These are phyloP conservation scores for Lepidopterella palustris DNA, from an alignment of 495 filamentous ascomycete genomes.

Conservation along the genomic window DNA sequence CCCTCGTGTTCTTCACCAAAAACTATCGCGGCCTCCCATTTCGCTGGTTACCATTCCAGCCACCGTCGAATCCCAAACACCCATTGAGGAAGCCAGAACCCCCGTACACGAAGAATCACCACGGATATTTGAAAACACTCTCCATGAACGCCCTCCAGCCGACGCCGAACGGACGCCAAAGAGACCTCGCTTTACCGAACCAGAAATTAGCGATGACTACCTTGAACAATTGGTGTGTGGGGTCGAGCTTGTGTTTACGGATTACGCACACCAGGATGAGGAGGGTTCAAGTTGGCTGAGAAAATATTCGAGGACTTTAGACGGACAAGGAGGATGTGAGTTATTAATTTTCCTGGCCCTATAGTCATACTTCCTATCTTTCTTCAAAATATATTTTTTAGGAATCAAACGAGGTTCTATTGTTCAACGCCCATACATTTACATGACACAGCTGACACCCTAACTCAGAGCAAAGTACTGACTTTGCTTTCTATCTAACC, in stretches of 20 bases:
- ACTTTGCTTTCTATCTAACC: slow-evolving; percentile 2
- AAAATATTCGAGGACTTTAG: slow-evolving; percentile 26
- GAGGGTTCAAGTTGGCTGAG: slow-evolving; percentile 31
- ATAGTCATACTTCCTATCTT: too few relatives aligned
- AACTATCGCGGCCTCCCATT: slow-evolving; percentile 22
- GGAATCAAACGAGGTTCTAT: too few relatives aligned
- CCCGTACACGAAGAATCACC: too few relatives aligned
- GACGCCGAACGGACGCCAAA: neutral
- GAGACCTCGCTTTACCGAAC: neutral
- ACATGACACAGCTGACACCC: neutral
- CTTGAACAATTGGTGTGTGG: slow-evolving; percentile 28
- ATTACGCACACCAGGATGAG: slow-evolving; percentile 29
- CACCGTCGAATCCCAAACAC: neutral
- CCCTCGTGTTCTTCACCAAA: slow-evolving; percentile 27
- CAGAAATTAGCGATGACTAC: slow-evolving; percentile 8
- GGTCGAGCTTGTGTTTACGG: slow-evolving; percentile 36
- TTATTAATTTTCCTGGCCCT: too few relatives aligned
- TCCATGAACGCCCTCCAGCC: neutral
- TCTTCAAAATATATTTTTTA: too few relatives aligned
- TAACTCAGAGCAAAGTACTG: neutral
- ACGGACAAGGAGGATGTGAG: slow-evolving; percentile 35
- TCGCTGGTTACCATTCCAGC: slow-evolving; percentile 8
- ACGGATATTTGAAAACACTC: neutral
- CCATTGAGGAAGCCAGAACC: too few relatives aligned
- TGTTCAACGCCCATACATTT: too few relatives aligned